phyloP scores from a whole-genome alignment of 2,329 filamentous ascomycete genomes.

The Phialophora expanda region DNA sequence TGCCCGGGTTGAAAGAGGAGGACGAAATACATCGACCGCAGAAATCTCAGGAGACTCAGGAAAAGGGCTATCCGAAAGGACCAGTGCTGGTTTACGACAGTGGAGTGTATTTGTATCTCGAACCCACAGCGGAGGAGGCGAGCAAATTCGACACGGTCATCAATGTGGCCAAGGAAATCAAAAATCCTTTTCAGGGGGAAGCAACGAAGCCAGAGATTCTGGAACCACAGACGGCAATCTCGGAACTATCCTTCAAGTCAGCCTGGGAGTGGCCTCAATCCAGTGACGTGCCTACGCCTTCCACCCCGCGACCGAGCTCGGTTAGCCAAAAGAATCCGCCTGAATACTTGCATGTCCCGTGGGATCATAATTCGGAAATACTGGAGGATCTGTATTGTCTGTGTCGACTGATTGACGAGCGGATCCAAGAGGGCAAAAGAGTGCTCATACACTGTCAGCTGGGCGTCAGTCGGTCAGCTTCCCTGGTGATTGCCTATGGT shows the following conservation, averaged over 20 bases:
- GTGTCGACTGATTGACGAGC: constrained; percentile 66
- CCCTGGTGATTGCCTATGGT: constrained; percentile 68
- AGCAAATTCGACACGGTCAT: constrained; percentile 66
- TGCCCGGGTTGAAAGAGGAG: constrained; percentile 59
- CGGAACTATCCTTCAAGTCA: constrained; percentile 57
- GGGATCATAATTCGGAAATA: constrained; percentile 72
- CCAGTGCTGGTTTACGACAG: constrained; percentile 68
- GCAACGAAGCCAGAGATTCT: constrained; percentile 43
- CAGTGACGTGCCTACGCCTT: constrained; percentile 41
- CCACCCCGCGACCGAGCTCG: constrained; percentile 33
- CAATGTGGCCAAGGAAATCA: constrained; percentile 69
- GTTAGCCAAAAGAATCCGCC: constrained; percentile 45
- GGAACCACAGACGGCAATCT: constrained; percentile 53
- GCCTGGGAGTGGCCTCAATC: constrained; percentile 50
- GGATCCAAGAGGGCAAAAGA: constrained; percentile 62
- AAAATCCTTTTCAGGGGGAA: constrained; percentile 60
- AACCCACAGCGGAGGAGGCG: constrained; percentile 65
- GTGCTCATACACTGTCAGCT: constrained; percentile 69
- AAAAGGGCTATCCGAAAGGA: constrained; percentile 67
- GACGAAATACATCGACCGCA: constrained; percentile 51
- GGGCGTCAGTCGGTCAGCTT: constrained; percentile 69
- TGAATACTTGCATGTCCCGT: constrained; percentile 69
- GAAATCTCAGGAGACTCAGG: constrained; percentile 66
- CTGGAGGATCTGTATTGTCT: constrained; percentile 65
- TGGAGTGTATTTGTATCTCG: constrained; percentile 66